Evolutionary conservation across 345 rosid genomes (phyloP), one percentile per base, ranked within the genome.

Genomic region (Cochlearia excelsa): DNA sequence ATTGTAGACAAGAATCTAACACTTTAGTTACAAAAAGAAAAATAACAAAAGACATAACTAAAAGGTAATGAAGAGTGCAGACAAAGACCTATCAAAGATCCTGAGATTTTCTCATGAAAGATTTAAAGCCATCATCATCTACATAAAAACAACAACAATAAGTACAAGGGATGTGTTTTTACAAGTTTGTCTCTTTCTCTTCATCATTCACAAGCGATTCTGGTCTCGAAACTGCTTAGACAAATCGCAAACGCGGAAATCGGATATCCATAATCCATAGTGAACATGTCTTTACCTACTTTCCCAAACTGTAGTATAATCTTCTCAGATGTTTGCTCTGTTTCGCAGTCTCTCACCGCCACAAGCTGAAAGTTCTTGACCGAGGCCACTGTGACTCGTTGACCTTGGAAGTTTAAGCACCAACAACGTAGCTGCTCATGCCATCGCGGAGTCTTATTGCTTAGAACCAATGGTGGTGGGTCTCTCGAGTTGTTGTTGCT

Each of bases 341-440:
- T 56, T 71, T 70, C 86, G 54, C 67, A 41, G 45, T 74, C 87
- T 1, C 67, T 64, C 45, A 84, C 78, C 7, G 90, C 80, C 40
- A 80, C 85, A 57, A 86, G 70, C 69, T 86, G 95, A 63, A 86
- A 84, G 67, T 86, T 86, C 65, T 86, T 86, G 28, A 86, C 87
- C 0, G 95, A 86, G 35, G 95, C 95, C 48, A 86, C 84, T 0
- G 90, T 86, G 31, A 86, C 95, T 40, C 88, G 23, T 16, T 16
- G 76, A 16, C 95, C 95, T 41, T 80, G 81, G 70, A 86, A 86
- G 62, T 86, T 86, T 63, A 84, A 66, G 76, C 95, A 84, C 95
- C 90, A 86, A 61, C 90, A 86, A 34, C 82, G 90, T 34, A 84
- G 83, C 66, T 86, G 90, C 64, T 81, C 90, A n/a, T 86, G 94